A percentile compares a stretch with the other conserved stretches of the same genome.
These are phyloP conservation scores for Malania oleifera DNA, from an alignment of 164 flowering plant genomes.

Conservation along the genomic window DNA sequence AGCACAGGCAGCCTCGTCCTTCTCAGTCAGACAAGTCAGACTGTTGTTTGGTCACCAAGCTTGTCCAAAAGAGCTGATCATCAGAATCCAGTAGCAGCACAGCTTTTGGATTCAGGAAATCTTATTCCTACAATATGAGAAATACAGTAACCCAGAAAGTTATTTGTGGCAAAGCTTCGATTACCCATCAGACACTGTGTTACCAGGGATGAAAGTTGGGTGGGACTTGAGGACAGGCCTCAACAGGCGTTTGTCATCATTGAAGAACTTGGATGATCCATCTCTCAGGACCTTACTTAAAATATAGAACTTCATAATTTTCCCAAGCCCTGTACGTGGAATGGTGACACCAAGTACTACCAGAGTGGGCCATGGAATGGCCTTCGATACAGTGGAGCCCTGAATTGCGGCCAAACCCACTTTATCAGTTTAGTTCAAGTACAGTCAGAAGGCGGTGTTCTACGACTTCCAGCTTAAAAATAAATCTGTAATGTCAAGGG, in stretches of 20 bases:
- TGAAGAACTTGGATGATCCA: conserved; percentile 30
- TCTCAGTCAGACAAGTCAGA: not conserved
- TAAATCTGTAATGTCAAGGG: not conserved
- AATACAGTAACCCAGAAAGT: not conserved
- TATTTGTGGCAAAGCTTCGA: conserved; percentile 36
- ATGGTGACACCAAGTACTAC: conserved; percentile 5
- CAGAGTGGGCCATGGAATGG: conserved; percentile 31
- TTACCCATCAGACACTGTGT: conserved; percentile 25
- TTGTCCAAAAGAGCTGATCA: not conserved
- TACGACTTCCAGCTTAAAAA: not conserved
- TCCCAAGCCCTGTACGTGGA: conserved; percentile 16
- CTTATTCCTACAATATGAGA: conserved; percentile 9
- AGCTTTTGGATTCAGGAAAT: conserved; percentile 17
- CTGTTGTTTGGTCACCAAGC: not conserved
- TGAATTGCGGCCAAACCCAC: not conserved
- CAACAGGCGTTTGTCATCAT: conserved; percentile 17
- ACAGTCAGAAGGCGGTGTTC: not conserved
- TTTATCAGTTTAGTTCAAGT: not conserved
- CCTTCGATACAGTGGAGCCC: conserved; percentile 11
- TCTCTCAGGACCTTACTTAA: conserved; percentile 22
- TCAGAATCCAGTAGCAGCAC: conserved; percentile 17
- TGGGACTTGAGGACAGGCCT: conserved; percentile 19
- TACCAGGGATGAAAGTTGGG: conserved; percentile 27
- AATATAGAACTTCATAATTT: conserved; percentile 8
- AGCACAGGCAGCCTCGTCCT: not conserved